Base-by-base conservation (phyloP, 345 rosid genomes). In the Hibiscus mutabilis region DNA sequence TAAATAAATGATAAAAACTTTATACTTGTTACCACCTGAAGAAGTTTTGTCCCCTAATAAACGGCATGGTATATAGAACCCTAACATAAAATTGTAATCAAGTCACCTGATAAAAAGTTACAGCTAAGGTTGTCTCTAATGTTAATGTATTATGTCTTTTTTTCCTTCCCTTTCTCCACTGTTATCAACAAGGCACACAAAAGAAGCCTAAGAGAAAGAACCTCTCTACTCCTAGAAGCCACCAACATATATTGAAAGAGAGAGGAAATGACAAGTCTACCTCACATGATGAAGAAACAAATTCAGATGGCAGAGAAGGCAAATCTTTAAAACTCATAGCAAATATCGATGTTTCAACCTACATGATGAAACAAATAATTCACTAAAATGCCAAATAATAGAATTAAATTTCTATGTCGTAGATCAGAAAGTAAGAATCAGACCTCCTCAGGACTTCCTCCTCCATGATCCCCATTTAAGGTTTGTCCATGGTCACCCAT, bases 401-500 rank as follows among this genome's bases (percentile, higher is more conserved):
- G 72, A 74, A 70, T 37, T 42, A 72, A 77, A 58, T 46, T 56
- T 60, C 53, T 25, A 46, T 29, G 5, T 3, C 4, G 7, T 70
- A 73, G 65, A 68, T 60, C n/a, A 59, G 21, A 72, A 78, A 31
- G 74, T 51, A 75, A 61, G 35, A 55, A 73, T 42, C 55, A 60
- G 61, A 94, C 98, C 92, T 91, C 96, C 84, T 91, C 96, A 42
- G 93, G 81, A 82, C 91, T 87, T 63, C 97, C 98, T 77, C 98
- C 98, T 53, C 98, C 98, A 83, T 94, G 98, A 87, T 94, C 98
- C 66, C 98, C 98, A 69, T 91, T 90, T 71, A 88, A 63, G 61
- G 98, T 91, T 90, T 94, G 97, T 52, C 98, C 98, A 79, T 94
- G 98, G 75, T 91, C 97, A 75, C 97, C 98, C 96, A 91, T 90